Base-by-base conservation (phyloP, 257 asterid species). In the Solanum virginianum region DNA sequence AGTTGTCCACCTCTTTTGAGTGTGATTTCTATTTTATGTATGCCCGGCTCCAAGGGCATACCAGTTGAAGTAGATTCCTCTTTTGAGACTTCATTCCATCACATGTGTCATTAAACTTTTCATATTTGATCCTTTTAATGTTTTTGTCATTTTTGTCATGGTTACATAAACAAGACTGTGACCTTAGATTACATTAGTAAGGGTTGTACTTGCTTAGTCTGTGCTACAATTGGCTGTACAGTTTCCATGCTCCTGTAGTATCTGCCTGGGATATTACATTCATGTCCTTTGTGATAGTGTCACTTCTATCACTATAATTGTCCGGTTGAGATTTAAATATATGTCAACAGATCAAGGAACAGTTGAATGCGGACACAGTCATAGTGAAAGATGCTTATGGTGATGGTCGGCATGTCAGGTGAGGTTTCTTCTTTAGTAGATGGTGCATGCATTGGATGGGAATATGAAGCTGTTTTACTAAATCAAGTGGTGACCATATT, bases 341-440 rank as follows among this genome's bases (percentile, higher is more conserved):
- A 72, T 85, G 84, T 74, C 51, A 32, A 86, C 88, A 97, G 99
- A 97, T 97, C 91, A 93, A 95, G 94, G 98, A 97, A 59, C 92
- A 92, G 8, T 86, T 97, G 77, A 88, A 84, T 85, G 99, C 99
- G 53, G 99, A 94, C 24, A 90, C 93, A 7, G 99, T 97, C 12
- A 24, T 87, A 12, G 98, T 97, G 84, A 92, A 88, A 90, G 99
- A 97, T 90, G 93, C 97, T 16, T 90, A 90, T 75, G 98, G 99
- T 55, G 99, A 97, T 88, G 99, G 99, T 86, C 99, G 99, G 57
- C 99, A 97, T 91, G 97, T 97, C 36, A 92, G 98, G 99, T 97
- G 85, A 88, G 87, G 59, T 80, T 88, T 69, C 59, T 70, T 22
- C 53, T 49, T 60, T 65, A 10, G 51, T n/a, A 63, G 36, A 63